Base-by-base conservation (phyloP, 2,329 filamentous ascomycete species). In the Chrysoporthe austroafricana region DNA sequence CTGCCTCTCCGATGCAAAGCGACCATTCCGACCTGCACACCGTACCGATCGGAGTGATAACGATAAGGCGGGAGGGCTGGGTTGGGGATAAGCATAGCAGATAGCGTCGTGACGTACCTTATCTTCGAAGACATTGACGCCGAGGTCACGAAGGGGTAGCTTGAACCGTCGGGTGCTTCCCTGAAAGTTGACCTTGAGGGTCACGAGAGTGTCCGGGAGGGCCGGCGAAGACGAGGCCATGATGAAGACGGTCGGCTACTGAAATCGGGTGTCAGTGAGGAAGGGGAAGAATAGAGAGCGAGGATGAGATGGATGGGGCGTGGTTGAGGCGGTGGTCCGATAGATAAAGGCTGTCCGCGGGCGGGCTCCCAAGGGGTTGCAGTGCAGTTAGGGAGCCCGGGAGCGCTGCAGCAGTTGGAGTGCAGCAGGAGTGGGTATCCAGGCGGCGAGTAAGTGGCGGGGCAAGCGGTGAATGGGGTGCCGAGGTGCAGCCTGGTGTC, bases 81-180 rank as follows among this genome's bases (percentile, higher is more conserved):
- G 11, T n/a, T 43, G 34, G 39, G 21, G 39, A 60, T 60, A 48
- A 54, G 36, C 21, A 44, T 2, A 50, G 42, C 46, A 42, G 65
- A 58, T 61, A 60, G 68, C 52, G 26, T 58, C 52, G 71, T 74
- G 73, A 86, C 91, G 77, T 87, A 98, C 96, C 88, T 95, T 96
- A 75, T 88, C 84, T 74, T 94, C 93, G 50, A 99, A 87, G 59
- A 88, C 85, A 71, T 83, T 84, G 62, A 91, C 88, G 71, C 88
- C 88, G 66, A 98, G 89, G 73, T 98, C 95, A 77, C 90, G 89
- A 76, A 98, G 86, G 66, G 93, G 91, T 72, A 98, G 86, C 86
- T 97, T 97, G 83, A 96, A 92, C 74, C 94, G 91, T 75, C 91
- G 90, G 75, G 90, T 91, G 75, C 81, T 83, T 69, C 92, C 92